These are phyloP conservation scores for Thalassiosira pacifica DNA, from an alignment of 352 stramenopile species.

Conservation along the genomic window DNA sequence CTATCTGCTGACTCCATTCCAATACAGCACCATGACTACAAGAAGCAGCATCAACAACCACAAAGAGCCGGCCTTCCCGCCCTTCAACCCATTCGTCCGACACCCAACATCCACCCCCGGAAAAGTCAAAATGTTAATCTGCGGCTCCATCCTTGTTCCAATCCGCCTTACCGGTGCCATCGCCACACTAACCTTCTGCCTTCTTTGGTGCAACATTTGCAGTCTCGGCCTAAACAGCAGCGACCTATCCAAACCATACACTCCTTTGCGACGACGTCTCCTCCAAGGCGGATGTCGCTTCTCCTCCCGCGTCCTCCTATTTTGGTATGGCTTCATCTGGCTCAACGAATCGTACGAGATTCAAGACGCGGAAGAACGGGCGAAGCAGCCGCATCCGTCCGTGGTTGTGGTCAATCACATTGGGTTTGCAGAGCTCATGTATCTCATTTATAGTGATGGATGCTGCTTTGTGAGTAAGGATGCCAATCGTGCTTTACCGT, in stretches of 20 bases:
- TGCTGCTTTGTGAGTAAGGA: slow-evolving; percentile 37
- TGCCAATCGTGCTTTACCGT: slow-evolving; percentile 16
- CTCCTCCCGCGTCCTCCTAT: slow-evolving; percentile 3
- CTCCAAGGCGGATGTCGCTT: slow-evolving; percentile 14
- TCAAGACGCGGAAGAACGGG: slow-evolving; percentile 16
- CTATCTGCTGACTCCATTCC: neutral
- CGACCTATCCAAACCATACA: slow-evolving; percentile 29
- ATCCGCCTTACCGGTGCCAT: slow-evolving; percentile 19
- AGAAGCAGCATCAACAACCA: neutral
- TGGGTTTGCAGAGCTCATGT: slow-evolving; percentile 29
- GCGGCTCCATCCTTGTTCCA: slow-evolving; percentile 22
- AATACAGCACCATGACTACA: neutral
- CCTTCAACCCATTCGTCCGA: slow-evolving; percentile 28
- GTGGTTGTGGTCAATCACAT: slow-evolving; percentile 25
- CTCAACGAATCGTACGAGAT: slow-evolving; percentile 14
- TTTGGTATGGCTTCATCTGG: slow-evolving; percentile 32
- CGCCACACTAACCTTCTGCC: slow-evolving; percentile 12
- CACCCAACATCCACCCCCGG: slow-evolving; percentile 15
- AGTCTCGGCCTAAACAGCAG: slow-evolving; percentile 12
- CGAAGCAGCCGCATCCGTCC: slow-evolving; percentile 13
- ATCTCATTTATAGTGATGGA: slow-evolving; percentile 19
- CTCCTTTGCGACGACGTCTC: slow-evolving; percentile 8
- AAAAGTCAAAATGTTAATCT: slow-evolving; percentile 32
- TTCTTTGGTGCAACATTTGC: slow-evolving; percentile 16
- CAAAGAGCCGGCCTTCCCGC: slow-evolving; percentile 5